Percentiles rank a stretch among this genome's conserved stretches.
These are phyloP conservation scores for Halophytophthora polymorphica DNA, from an alignment of 352 stramenopile genomes.

Conservation along the genomic window DNA sequence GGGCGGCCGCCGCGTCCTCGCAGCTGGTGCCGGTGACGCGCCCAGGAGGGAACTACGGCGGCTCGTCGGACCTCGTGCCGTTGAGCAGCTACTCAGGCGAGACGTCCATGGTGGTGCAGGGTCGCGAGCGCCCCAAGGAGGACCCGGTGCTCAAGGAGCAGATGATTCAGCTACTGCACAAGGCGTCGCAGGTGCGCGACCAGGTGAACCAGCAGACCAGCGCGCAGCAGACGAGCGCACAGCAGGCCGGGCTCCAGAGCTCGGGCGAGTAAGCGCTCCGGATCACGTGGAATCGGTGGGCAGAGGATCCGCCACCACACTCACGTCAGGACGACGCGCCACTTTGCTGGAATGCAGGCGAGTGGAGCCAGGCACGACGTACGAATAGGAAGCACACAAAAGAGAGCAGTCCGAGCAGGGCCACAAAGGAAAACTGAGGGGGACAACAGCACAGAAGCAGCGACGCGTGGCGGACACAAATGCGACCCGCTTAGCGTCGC, in stretches of 20 bases:
- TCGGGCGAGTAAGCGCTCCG: constrained; percentile 50
- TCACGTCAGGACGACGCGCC: background rate
- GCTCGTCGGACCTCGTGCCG: constrained; percentile 71
- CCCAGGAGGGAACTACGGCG: constrained; percentile 10
- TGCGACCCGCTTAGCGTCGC: too few relatives aligned
- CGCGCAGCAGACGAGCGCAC: constrained; percentile 39
- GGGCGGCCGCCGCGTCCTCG: constrained; percentile 32
- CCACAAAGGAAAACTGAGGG: background rate
- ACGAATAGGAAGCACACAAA: constrained; percentile 5
- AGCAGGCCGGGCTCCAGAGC: constrained; percentile 67
- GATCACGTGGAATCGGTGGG: background rate
- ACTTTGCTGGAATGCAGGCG: too few relatives aligned
- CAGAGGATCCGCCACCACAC: too few relatives aligned
- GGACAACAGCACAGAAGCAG: too few relatives aligned
- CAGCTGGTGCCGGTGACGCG: constrained; percentile 42
- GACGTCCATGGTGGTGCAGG: constrained; percentile 49
- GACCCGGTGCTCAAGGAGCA: constrained; percentile 80
- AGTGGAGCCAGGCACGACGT: background rate
- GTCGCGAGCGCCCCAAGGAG: constrained; percentile 40
- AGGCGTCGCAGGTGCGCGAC: constrained; percentile 76
- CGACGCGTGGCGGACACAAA: too few relatives aligned
- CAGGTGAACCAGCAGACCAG: constrained; percentile 60
- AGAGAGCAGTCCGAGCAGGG: constrained; percentile 8
- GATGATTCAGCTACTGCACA: constrained; percentile 84
- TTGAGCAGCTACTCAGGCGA: constrained; percentile 53